Evolutionary conservation across 306 rosid species (phyloP).

Genomic region (Cicer pinnatifidum): DNA sequence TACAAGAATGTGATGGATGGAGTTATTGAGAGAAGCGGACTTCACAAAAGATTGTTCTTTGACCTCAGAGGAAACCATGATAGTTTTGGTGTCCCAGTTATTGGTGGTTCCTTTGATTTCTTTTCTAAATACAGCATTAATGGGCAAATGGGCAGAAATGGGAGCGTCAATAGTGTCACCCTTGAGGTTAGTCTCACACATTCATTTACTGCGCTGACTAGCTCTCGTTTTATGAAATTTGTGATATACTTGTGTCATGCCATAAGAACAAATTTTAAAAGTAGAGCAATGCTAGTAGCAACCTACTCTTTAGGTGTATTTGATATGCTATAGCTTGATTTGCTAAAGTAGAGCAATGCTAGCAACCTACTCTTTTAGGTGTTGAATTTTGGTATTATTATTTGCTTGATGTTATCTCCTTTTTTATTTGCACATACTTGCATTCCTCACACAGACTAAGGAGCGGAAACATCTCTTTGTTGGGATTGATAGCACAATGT

Average conservation of each 20-base stretch:
- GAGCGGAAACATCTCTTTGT: constrained; percentile 80
- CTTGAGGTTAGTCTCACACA: constrained; percentile 61
- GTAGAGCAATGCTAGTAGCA: constrained; percentile 28
- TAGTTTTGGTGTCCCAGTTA: constrained; percentile 76
- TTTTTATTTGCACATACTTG: constrained; percentile 42
- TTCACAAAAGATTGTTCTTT: constrained; percentile 65
- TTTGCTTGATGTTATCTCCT: constrained; percentile 37
- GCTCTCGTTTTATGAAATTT: constrained; percentile 36
- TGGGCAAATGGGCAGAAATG: constrained; percentile 70
- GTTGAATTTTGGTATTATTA: constrained; percentile 24
- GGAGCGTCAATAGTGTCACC: constrained; percentile 70
- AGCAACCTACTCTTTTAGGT: no score
- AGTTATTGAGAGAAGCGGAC: constrained; percentile 72
- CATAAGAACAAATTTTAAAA: constrained; percentile 1
- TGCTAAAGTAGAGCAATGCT: no score
- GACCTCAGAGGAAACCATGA: constrained; percentile 94
- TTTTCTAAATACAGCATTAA: constrained; percentile 82
- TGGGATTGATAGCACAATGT: constrained; percentile 82
- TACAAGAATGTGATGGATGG: constrained; percentile 64
- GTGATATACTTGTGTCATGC: not conserved
- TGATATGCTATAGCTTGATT: not conserved
- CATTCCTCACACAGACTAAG: constrained; percentile 55
- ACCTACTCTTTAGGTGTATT: not conserved
- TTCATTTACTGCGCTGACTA: constrained; percentile 27
- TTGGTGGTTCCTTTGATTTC: constrained; percentile 80